Evolutionary conservation across 352 stramenopile genomes (phyloP), one percentile per base, ranked within the genome.

Genomic region (Globisporangium paddicum): DNA sequence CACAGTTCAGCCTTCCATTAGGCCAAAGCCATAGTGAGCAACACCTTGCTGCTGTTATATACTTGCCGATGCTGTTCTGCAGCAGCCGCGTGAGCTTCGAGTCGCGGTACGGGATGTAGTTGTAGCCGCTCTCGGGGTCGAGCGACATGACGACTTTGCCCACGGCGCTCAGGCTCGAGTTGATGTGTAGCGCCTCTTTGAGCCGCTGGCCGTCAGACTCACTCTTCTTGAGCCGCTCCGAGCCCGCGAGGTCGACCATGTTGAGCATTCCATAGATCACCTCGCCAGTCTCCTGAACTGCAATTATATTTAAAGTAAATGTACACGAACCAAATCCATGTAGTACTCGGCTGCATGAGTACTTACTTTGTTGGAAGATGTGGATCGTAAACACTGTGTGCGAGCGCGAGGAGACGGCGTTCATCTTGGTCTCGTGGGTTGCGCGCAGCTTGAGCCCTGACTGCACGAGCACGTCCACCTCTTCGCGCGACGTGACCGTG

Each of bases 391-490:
- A 94, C n/a, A 94, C 84, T 0, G 84, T 94, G 65, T 94, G 84
- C 13, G 84, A 94, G 0, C 84, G 82, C 5, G 89, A 97, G 0
- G 89, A 96, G 8, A 96, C 75, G 2, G 87, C 81, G 56, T 97
- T 97, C 85, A 97, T 96, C 61, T 96, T 95, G 21, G 90, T 97
- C 69, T 95, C 87, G 64, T 97, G 84, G 0, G 92, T 98, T 14
- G 93, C 88, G 2, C 93, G 79, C 32, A 98, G 64, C 46, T 83
- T 86, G 2, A 98, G 69, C 0, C 93, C 93, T 2, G 79, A 84
- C 38, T 90, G 79, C 13, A 98, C 83, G 21, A 98, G 80, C 11
- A 78, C 77, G 46, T 91, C 82, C 0, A 87, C 90, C 55, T 97
- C 88, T 62, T 95, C 78, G 0, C 87, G 77, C 2, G 76, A 89